A percentile compares a stretch with the other conserved stretches of the same genome.
These are phyloP conservation scores for Mycena galericulata DNA, from an alignment of 768 basidiomycete genomes.

Conservation along the genomic window DNA sequence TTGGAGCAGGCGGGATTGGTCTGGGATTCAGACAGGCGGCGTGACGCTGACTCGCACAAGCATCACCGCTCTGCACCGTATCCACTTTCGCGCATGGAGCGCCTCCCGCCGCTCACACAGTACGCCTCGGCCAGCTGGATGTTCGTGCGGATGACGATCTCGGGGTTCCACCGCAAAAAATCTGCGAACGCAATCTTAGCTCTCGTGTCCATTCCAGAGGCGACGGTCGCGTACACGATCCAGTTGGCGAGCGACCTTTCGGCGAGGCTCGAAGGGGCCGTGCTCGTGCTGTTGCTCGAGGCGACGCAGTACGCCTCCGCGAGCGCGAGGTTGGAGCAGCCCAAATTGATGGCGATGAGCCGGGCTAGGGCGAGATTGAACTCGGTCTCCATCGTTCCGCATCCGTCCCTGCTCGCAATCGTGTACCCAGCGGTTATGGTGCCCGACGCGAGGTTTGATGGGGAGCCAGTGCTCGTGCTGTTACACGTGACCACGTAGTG, in stretches of 20 bases:
- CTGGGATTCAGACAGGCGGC: slow-evolving; percentile 2
- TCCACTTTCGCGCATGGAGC: slow-evolving; percentile 10
- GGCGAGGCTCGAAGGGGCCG: not conserved
- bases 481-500: slow-evolving; percentile 13
- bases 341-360: not conserved
- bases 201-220: slow-evolving; percentile 9
- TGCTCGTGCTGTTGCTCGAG: slow-evolving; percentile 18
- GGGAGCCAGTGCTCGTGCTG: no score
- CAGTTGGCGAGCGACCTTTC: not conserved
- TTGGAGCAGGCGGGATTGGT: slow-evolving; percentile 8
- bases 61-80: slow-evolving; percentile 12
- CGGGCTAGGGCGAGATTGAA: slow-evolving; percentile 8
- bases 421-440: no score
- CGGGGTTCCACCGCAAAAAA: slow-evolving; percentile 33
- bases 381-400: slow-evolving; percentile 11
- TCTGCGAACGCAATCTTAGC: slow-evolving; percentile 22
- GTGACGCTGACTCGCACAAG: slow-evolving; percentile 13
- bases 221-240: not conserved
- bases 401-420: slow-evolving; percentile 5
- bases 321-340: slow-evolving; percentile 26
- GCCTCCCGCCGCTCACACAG: slow-evolving; percentile 20
- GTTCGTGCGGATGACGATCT: slow-evolving; percentile 15
- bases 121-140: slow-evolving; percentile 12
- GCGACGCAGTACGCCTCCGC: slow-evolving; percentile 34
- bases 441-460: no score